Percentiles rank a stretch among this genome's conserved stretches.
These are phyloP conservation scores for Torulaspora indica DNA, from an alignment of 805 yeast species.

Conservation along the genomic window DNA sequence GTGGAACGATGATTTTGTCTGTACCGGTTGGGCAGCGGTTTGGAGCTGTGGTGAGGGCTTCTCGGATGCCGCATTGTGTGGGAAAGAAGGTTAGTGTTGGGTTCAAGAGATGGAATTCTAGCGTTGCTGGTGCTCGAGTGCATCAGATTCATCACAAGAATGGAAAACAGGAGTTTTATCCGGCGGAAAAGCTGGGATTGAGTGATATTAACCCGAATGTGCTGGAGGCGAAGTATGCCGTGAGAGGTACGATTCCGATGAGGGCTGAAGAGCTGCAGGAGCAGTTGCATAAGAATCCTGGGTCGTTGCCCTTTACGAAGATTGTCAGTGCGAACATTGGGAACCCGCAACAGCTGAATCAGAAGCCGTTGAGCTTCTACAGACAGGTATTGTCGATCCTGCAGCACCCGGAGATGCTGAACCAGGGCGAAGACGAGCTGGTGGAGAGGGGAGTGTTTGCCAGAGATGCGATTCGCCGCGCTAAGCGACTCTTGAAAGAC, in stretches of 20 bases:
- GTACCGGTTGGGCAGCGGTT: not conserved
- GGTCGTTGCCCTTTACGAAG: constrained; percentile 65
- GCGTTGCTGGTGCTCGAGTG: constrained; percentile 2
- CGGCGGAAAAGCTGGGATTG: constrained; percentile 39
- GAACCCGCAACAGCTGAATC: constrained; percentile 95
- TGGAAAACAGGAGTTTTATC: constrained; percentile 18
- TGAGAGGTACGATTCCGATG: constrained; percentile 89
- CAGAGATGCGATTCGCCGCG: constrained; percentile 69
- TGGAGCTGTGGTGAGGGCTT: constrained; percentile 2
- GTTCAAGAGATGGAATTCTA: constrained; percentile 4
- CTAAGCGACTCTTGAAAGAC: constrained; percentile 51
- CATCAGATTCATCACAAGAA: constrained; percentile 10
- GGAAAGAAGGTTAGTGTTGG: not conserved
- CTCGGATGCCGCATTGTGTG: constrained; percentile 6
- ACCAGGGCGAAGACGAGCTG: constrained; percentile 23
- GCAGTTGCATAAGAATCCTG: constrained; percentile 50
- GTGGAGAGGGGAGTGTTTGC: constrained; percentile 40
- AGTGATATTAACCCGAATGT: constrained; percentile 67
- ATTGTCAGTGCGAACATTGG: constrained; percentile 94
- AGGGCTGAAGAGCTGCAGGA: constrained; percentile 79
- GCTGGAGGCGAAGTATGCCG: constrained; percentile 89
- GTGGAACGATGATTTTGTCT: not conserved
- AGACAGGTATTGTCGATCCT: constrained; percentile 82
- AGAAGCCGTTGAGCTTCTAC: constrained; percentile 90
- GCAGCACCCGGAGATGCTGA: constrained; percentile 74